Evolutionary conservation across 2,329 filamentous ascomycete species (phyloP).

Genomic region (Teratosphaeria destructans): DNA sequence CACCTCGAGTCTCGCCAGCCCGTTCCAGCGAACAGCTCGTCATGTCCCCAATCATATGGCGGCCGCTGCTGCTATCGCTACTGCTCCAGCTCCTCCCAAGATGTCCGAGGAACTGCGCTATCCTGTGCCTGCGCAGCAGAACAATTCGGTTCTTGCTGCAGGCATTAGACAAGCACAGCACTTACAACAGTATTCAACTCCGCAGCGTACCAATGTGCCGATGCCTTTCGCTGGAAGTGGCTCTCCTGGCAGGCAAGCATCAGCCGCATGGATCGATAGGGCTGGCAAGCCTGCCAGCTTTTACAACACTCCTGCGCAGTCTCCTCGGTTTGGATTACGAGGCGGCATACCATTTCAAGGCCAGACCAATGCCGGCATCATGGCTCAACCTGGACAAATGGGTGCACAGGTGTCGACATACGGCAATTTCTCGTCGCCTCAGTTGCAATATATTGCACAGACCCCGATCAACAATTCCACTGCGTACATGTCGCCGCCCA

Average conservation of each 20-base stretch:
- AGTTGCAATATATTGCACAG: not conserved
- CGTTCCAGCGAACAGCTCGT: not conserved
- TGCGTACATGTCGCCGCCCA: not conserved
- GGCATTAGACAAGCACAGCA: not conserved
- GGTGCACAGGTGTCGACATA: not conserved
- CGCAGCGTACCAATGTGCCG: not conserved
- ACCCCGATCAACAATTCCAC: not conserved
- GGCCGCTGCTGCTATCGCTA: not conserved
- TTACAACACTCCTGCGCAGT: not conserved
- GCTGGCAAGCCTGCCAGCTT: not conserved
- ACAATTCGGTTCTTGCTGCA: not conserved
- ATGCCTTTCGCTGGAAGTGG: not conserved
- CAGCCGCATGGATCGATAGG: not conserved
- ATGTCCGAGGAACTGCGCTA: no score
- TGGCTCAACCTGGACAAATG: not conserved
- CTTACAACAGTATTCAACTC: not conserved
- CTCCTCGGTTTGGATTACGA: not conserved
- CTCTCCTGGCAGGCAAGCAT: not conserved
- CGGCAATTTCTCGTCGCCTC: not conserved
- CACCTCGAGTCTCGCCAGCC: not conserved
- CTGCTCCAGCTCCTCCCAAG: not conserved
- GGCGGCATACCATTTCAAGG: not conserved
- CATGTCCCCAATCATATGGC: not conserved
- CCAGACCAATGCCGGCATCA: not conserved
- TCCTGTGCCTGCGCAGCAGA: not conserved